phyloP scores from a whole-genome alignment of 768 basidiomycete species.

The Podaxis sp. region DNA sequence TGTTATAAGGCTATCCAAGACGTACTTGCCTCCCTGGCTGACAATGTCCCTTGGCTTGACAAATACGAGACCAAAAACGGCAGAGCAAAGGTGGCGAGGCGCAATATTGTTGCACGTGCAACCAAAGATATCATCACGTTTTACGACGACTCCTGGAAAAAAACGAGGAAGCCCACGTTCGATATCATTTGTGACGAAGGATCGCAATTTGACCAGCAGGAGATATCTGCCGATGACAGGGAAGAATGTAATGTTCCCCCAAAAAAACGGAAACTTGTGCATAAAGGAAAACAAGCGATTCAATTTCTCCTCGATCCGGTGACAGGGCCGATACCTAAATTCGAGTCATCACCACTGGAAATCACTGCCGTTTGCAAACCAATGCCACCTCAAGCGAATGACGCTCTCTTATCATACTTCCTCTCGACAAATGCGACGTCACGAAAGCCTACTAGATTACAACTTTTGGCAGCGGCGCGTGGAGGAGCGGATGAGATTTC shows the following conservation, averaged over 20 bases:
- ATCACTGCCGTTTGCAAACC: slow-evolving; percentile 9
- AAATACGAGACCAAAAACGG: slow-evolving; percentile 50
- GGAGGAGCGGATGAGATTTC: slow-evolving; percentile 54
- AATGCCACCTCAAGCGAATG: slow-evolving; percentile 16
- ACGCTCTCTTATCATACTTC: slow-evolving; percentile 50
- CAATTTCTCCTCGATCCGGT: slow-evolving; percentile 61
- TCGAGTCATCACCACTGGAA: slow-evolving; percentile 8
- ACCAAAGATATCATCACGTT: slow-evolving; percentile 70
- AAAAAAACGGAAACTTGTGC: slow-evolving; percentile 28
- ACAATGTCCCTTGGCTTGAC: slow-evolving; percentile 73
- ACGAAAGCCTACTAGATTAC: slow-evolving; percentile 59
- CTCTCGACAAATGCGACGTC: slow-evolving; percentile 41
- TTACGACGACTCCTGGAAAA: slow-evolving; percentile 45
- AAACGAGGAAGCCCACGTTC: slow-evolving; percentile 26
- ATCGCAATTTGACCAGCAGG: background rate
- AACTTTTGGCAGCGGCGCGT: slow-evolving; percentile 55
- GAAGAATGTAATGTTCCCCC: slow-evolving; percentile 18
- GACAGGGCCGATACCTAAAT: slow-evolving; percentile 24
- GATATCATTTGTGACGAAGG: slow-evolving; percentile 9
- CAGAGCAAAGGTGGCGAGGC: slow-evolving; percentile 59
- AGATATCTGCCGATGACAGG: slow-evolving; percentile 9
- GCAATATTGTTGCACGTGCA: slow-evolving; percentile 64
- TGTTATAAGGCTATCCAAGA: slow-evolving; percentile 70
- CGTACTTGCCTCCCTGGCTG: slow-evolving; percentile 54
- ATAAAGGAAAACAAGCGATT: slow-evolving; percentile 43